phyloP scores from a whole-genome alignment of 768 basidiomycete species.

The Mycena sanguinolenta region DNA sequence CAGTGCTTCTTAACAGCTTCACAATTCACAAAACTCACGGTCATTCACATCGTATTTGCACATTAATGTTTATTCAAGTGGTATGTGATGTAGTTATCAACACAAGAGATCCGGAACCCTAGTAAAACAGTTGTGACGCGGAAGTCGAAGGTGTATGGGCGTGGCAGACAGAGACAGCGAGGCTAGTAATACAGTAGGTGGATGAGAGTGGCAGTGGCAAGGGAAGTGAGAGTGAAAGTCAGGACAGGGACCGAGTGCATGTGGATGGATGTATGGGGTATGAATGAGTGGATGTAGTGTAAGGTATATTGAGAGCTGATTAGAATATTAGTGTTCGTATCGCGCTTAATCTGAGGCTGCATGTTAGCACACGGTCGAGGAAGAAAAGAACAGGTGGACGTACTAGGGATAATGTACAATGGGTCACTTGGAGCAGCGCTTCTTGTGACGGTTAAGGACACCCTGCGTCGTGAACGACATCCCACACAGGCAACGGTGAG shows the following conservation, averaged over 20 bases:
- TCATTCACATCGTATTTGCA: too few relatives aligned
- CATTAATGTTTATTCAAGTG: constrained; percentile 14
- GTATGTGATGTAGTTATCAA: constrained; percentile 22
- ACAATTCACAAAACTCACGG: too few relatives aligned
- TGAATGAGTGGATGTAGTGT: constrained; percentile 16
- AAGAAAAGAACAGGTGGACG: background rate
- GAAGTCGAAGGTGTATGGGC: constrained; percentile 14
- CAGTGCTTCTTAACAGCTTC: too few relatives aligned
- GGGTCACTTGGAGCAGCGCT: constrained; percentile 20
- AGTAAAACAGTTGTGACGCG: constrained; percentile 7
- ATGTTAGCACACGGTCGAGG: background rate
- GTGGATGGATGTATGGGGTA: background rate
- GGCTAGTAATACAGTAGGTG: constrained; percentile 24
- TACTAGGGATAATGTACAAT: constrained; percentile 13
- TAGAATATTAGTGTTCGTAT: constrained; percentile 24
- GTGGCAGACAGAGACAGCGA: constrained; percentile 8
- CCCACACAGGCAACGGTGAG: constrained; percentile 33
- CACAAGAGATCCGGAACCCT: constrained; percentile 15
- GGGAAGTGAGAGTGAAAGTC: background rate
- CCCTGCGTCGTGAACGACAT: constrained; percentile 38
- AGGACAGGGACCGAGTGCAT: background rate
- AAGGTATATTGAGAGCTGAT: constrained; percentile 21
- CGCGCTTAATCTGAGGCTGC: constrained; percentile 9
- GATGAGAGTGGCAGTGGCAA: background rate
- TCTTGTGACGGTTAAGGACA: constrained; percentile 38